Conservation (phyloP, 1,284 basidiomycete species). For the Kalmanozyma brasiliensis region DNA sequence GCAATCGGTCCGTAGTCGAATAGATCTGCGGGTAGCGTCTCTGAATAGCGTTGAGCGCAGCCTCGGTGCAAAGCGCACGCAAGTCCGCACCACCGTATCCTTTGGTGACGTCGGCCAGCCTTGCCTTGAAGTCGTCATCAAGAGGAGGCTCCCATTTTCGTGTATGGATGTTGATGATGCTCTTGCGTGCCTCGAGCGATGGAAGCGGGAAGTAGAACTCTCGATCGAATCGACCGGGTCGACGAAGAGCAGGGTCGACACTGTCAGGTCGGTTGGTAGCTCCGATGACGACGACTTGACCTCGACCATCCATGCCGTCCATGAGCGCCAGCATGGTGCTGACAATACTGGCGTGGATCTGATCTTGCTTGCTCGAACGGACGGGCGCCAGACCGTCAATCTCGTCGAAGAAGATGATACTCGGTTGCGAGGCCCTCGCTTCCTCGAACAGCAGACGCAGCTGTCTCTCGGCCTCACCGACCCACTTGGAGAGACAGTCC, state of each 20-base stretch:
- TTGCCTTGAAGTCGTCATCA: conserved; percentile 74
- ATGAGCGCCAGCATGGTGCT: conserved; percentile 95
- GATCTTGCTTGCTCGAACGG: conserved; percentile 96
- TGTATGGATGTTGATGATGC: conserved; percentile 92
- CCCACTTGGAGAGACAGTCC: conserved; percentile 98
- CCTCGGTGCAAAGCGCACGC: conserved; percentile 79
- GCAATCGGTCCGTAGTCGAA: conserved; percentile 84
- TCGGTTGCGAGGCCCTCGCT: conserved; percentile 89
- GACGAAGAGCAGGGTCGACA: conserved; percentile 91
- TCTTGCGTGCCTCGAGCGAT: conserved; percentile 82
- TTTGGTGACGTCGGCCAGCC: conserved; percentile 89
- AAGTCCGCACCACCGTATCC: conserved; percentile 98
- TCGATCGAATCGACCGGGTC: conserved; percentile 95
- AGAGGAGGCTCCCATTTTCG: conserved; percentile 88
- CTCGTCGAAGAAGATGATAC: conserved; percentile 97
- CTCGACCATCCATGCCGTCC: conserved; percentile 98
- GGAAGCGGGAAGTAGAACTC: conserved; percentile 99
- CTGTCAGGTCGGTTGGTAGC: conserved; percentile 98
- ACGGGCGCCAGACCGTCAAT: conserved; percentile 98
- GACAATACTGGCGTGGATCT: conserved; percentile 98
- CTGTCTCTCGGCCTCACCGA: conserved; percentile 97
- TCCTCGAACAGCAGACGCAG: conserved; percentile 95
- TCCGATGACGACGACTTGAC: conserved; percentile 96
- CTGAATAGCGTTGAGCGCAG: conserved; percentile 95
- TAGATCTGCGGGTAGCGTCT: conserved; percentile 97